Conservation (phyloP, 1,284 basidiomycete genomes). For the Cryptococcus maquisensis region DNA sequence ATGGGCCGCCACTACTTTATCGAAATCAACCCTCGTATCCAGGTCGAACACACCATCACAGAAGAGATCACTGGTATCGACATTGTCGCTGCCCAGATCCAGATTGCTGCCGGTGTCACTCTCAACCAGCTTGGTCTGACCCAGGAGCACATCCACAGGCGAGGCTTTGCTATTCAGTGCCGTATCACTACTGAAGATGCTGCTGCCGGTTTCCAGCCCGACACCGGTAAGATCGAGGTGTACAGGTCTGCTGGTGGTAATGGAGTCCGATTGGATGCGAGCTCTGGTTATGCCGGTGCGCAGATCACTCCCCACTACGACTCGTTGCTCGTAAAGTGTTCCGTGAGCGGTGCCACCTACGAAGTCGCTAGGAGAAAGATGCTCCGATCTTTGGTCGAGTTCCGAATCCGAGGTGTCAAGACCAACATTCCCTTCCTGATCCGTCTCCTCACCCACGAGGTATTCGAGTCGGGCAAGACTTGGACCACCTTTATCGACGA, state of each 20-base stretch:
- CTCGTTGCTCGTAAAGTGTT: conserved; percentile 94
- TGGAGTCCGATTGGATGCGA: conserved; percentile 94
- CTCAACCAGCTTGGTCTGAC: conserved; percentile 91
- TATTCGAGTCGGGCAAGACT: conserved; percentile 92
- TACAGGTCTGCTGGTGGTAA: conserved; percentile 98
- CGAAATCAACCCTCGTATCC: conserved; percentile 96
- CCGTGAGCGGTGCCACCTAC: conserved; percentile 94
- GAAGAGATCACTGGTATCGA: conserved; percentile 99
- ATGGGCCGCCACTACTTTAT: conserved; percentile 97
- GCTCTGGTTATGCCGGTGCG: conserved; percentile 96
- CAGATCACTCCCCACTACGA: conserved; percentile 99
- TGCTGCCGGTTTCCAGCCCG: conserved; percentile 86
- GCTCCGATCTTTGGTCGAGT: conserved; percentile 97
- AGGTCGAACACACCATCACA: conserved; percentile 97
- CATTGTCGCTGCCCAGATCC: conserved; percentile 96
- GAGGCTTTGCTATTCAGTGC: conserved; percentile 97
- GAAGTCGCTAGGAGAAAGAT: conserved; percentile 98
- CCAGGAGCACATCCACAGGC: conserved; percentile 94
- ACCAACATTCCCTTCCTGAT: conserved; percentile 99
- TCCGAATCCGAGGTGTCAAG: conserved; percentile 99
- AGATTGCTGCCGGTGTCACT: conserved; percentile 95
- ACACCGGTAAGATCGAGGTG: conserved; percentile 98
- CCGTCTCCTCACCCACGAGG: conserved; percentile 94
- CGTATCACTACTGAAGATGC: conserved; percentile 99
- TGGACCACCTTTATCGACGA: conserved; percentile 99